Evolutionary conservation across 805 yeast species (phyloP).

Genomic region (Wickerhamomyces pijperi): DNA sequence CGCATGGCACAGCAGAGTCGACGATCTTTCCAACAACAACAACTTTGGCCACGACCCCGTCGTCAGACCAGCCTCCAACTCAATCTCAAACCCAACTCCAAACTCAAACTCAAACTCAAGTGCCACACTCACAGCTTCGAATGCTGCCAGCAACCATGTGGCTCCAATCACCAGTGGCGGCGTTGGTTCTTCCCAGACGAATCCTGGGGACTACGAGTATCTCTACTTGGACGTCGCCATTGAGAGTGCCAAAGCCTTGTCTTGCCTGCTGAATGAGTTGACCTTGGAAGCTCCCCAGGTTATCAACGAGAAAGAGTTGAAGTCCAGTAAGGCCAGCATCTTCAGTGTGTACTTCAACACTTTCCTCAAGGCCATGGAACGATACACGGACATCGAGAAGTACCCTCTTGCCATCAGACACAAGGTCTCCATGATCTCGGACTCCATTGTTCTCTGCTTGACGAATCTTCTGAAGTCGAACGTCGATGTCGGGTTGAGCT

Average conservation of each 20-base stretch:
- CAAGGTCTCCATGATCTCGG: conserved; percentile 45
- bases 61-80: too few species aligned
- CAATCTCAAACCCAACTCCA: too few species aligned
- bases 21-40: not conserved
- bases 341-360: conserved; percentile 65
- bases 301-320: conserved; percentile 38
- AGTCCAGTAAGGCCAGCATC: conserved; percentile 44
- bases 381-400: conserved; percentile 22
- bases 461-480: conserved; percentile 64
- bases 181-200: too few species aligned
- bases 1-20: conserved; percentile 5
- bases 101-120: too few species aligned
- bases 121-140: too few species aligned
- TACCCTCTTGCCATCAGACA: conserved; percentile 32
- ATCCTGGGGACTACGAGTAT: conserved; percentile 30
- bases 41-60: too few species aligned
- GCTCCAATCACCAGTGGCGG: too few species aligned
- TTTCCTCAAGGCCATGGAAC: conserved; percentile 32
- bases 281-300: conserved; percentile 52
- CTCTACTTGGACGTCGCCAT: conserved; percentile 48
- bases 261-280: conserved; percentile 41
- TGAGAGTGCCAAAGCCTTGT: conserved; percentile 50
- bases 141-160: too few species aligned
- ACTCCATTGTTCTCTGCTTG: conserved; percentile 52
- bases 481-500: conserved; percentile 64